These are phyloP conservation scores for Rickenella mellea DNA, from an alignment of 768 basidiomycete genomes.

Conservation along the genomic window DNA sequence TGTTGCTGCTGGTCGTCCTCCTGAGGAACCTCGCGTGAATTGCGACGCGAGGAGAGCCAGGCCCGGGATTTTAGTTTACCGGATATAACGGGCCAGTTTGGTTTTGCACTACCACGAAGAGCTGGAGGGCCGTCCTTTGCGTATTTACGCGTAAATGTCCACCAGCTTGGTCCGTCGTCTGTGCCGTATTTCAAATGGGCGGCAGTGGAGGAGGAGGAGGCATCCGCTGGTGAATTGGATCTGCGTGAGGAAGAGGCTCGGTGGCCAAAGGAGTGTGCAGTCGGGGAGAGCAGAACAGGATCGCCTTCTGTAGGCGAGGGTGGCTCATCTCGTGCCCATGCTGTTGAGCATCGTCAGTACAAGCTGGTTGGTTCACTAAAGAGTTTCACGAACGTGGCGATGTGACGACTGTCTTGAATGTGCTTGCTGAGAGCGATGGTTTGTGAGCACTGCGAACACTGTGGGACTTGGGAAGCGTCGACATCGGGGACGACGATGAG, in stretches of 20 bases:
- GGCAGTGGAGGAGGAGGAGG: conserved; percentile 33
- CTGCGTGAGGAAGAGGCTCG: conserved; percentile 28
- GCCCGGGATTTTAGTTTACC: neutral
- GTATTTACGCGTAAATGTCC: conserved; percentile 55
- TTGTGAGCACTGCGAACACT: conserved; percentile 18
- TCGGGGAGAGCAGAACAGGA: conserved; percentile 19
- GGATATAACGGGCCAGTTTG: conserved; percentile 4
- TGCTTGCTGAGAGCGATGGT: conserved; percentile 27
- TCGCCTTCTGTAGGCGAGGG: conserved; percentile 55
- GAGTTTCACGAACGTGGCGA: conserved; percentile 48
- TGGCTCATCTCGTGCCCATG: conserved; percentile 80
- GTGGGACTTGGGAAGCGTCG: conserved; percentile 18
- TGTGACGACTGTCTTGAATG: conserved; percentile 49
- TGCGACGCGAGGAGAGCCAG: neutral
- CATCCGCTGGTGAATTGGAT: conserved; percentile 33
- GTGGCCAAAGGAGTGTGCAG: conserved; percentile 17
- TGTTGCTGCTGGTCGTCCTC: conserved; percentile 4
- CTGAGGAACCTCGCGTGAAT: conserved; percentile 8
- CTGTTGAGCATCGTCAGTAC: conserved; percentile 25
- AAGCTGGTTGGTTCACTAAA: neutral
- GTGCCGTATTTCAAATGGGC: conserved; percentile 22
- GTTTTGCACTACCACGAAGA: neutral
- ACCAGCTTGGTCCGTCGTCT: conserved; percentile 43
- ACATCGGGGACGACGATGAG: conserved; percentile 18
- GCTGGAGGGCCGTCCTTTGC: neutral